Percentiles rank a stretch among this genome's conserved stretches.
Conservation (phyloP, 805 yeast genomes). For the Candida xiaguanensis region DNA sequence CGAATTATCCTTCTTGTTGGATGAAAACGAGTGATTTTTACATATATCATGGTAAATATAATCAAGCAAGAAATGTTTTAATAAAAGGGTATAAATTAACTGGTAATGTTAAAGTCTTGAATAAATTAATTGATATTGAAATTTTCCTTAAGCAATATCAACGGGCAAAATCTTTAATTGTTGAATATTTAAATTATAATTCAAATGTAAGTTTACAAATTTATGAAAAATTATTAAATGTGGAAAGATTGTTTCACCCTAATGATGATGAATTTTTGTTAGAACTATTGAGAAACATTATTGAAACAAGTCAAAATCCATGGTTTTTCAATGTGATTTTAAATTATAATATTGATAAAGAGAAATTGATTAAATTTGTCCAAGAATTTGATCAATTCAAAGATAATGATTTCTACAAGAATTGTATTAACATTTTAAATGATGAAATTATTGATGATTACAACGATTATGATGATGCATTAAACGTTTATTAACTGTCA, state of each 20-base stretch:
- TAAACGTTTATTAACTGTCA: no score
- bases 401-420: conserved; percentile 8
- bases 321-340: conserved; percentile 32
- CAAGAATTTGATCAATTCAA: conserved; percentile 17
- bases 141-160: conserved; percentile 31
- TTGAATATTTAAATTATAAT: conserved; percentile 22
- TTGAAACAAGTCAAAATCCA: conserved; percentile 28
- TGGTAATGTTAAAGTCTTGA: conserved; percentile 27
- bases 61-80: conserved; percentile 37
- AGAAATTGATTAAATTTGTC: conserved; percentile 19
- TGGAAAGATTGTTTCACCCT: conserved; percentile 34
- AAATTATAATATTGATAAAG: conserved; percentile 18
- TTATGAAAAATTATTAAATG: conserved; percentile 39
- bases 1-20: conserved; percentile 48
- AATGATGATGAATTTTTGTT: conserved; percentile 23
- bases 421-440: background rate
- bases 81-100: conserved; percentile 28
- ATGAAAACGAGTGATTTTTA: conserved; percentile 45
- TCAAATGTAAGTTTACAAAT: conserved; percentile 28
- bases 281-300: conserved; percentile 25
- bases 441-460: background rate
- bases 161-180: conserved; percentile 35
- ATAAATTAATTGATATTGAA: conserved; percentile 44
- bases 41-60: conserved; percentile 20
- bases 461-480: background rate